phyloP scores from a whole-genome alignment of 2,329 filamentous ascomycete species.

The Knufia petricola region DNA sequence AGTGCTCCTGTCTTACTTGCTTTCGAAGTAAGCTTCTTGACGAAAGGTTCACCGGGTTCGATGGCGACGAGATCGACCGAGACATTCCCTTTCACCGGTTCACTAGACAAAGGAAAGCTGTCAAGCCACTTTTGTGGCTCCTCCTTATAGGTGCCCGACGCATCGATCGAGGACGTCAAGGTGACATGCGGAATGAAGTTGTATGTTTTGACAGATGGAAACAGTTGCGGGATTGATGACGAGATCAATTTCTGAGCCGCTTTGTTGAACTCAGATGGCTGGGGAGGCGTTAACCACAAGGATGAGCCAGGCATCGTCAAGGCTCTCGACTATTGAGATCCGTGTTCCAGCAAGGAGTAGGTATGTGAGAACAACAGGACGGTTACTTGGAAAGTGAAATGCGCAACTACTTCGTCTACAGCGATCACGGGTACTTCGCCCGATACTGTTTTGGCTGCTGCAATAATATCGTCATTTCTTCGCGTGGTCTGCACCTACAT shows the following conservation, averaged over 20 bases:
- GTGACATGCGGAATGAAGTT: slow-evolving; percentile 13
- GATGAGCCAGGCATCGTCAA: not conserved
- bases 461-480: no score
- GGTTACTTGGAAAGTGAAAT: not conserved
- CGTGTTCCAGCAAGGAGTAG: not conserved
- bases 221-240: not conserved
- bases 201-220: not conserved
- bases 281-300: not conserved
- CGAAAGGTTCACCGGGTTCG: slow-evolving; percentile 14
- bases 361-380: not conserved
- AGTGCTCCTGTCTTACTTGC: not conserved
- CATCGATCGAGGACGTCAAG: slow-evolving; percentile 13
- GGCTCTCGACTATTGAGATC: not conserved
- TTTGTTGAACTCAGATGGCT: not conserved
- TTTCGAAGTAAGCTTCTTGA: slow-evolving; percentile 2
- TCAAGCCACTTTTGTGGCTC: slow-evolving; percentile 15
- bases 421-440: no score
- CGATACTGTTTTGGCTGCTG: no score
- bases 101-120: slow-evolving; percentile 8
- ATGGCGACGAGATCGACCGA: slow-evolving; percentile 11
- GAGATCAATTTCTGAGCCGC: not conserved
- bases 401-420: not conserved
- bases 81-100: not conserved
- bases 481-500: no score
- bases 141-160: slow-evolving; percentile 10